phyloP scores from a whole-genome alignment of 176 grass and related monocot genomes.

The Carex littledalei region DNA sequence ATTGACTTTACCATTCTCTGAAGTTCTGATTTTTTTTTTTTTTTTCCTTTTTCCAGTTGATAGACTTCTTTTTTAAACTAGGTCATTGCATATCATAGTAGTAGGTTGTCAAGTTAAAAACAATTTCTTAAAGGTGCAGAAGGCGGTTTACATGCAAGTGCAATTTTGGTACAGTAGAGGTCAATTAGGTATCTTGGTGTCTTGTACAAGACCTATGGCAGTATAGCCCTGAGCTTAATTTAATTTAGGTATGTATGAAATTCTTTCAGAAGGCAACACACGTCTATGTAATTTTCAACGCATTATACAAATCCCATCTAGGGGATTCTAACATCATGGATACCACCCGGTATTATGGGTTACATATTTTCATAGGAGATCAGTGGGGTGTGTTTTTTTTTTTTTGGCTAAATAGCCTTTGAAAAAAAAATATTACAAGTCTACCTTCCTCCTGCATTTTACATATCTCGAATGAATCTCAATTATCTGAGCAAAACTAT shows the following conservation, averaged over 20 bases:
- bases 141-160: background rate
- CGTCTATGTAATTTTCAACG: too few species aligned
- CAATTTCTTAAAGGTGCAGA: background rate
- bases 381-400: background rate
- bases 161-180: background rate
- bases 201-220: background rate
- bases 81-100: background rate
- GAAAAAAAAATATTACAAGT: background rate
- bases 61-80: too few species aligned
- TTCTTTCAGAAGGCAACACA: too few species aligned
- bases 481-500: background rate
- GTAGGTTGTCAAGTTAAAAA: background rate
- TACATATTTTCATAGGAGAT: background rate
- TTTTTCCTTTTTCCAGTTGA: too few species aligned
- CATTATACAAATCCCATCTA: too few species aligned
- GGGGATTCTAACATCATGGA: too few species aligned
- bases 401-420: background rate
- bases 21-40: too few species aligned
- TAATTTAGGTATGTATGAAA: too few species aligned
- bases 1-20: too few species aligned
- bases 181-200: background rate
- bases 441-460: background rate
- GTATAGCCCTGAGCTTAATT: background rate
- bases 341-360: background rate
- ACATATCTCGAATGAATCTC: background rate